Evolutionary conservation across 495 filamentous ascomycete species (phyloP).

Genomic region (Trichoderma orchidacearum): DNA sequence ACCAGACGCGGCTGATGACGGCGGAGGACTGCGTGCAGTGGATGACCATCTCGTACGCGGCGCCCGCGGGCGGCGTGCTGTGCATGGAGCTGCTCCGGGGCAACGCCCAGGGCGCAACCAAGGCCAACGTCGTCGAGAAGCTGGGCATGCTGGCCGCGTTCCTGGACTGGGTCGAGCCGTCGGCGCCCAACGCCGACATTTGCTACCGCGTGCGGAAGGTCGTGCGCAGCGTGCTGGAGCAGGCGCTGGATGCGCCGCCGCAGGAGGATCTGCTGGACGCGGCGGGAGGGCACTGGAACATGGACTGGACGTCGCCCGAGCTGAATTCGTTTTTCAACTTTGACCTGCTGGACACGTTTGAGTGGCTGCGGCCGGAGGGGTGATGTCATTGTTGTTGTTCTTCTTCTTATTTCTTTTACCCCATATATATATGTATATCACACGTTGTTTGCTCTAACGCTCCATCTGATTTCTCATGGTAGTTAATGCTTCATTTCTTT

Average conservation of each 20-base stretch:
- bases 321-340: slow-evolving; percentile 10
- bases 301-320: background rate
- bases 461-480: no score
- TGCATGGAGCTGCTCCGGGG: slow-evolving; percentile 30
- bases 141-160: slow-evolving; percentile 47
- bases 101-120: slow-evolving; percentile 11
- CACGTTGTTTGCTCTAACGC: background rate
- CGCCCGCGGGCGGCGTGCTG: slow-evolving; percentile 44
- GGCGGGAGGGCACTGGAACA: slow-evolving; percentile 7
- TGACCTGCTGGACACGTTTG: slow-evolving; percentile 19
- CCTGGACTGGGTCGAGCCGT: slow-evolving; percentile 40
- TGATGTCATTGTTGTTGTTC: background rate
- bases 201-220: slow-evolving; percentile 29
- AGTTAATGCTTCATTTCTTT: no score
- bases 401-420: background rate
- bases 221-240: slow-evolving; percentile 31
- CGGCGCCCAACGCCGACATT: slow-evolving; percentile 37
- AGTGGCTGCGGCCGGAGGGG: slow-evolving; percentile 15
- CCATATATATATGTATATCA: no score
- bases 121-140: slow-evolving; percentile 44
- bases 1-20: slow-evolving; percentile 25
- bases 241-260: slow-evolving; percentile 27
- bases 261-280: slow-evolving; percentile 20
- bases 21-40: background rate
- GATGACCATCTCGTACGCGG: slow-evolving; percentile 33